A percentile compares a stretch with the other conserved stretches of the same genome.
Evolutionary conservation across 176 grass and related monocot genomes (phyloP).

Genomic region (Coix lacrymajobi): DNA sequence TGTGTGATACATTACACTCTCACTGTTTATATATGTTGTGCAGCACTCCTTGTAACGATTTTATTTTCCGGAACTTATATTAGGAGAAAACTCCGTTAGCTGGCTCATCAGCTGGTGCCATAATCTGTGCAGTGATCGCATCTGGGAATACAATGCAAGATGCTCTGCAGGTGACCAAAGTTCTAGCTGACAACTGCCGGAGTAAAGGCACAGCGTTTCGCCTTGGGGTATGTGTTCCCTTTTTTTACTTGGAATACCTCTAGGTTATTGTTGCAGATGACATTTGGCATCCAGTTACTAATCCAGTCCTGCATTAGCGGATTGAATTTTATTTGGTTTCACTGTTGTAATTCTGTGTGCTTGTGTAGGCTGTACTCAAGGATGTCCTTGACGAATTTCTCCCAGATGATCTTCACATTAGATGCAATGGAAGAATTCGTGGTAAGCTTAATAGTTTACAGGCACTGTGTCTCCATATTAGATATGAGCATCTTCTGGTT

Average conservation of each 20-base stretch:
- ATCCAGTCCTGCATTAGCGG: background rate
- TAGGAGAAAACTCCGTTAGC: conserved; percentile 94
- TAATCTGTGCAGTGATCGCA: conserved; percentile 97
- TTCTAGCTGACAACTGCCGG: conserved; percentile 77
- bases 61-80: background rate
- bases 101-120: conserved; percentile 95
- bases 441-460: conserved; percentile 37
- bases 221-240: conserved; percentile 57
- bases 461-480: background rate
- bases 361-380: conserved; percentile 76
- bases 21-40: background rate
- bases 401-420: conserved; percentile 82
- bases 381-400: conserved; percentile 74
- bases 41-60: background rate
- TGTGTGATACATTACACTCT: background rate
- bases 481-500: background rate
- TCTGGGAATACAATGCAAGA: conserved; percentile 88
- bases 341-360: conserved; percentile 13
- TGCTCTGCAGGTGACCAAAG: conserved; percentile 68
- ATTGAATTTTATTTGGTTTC: background rate
- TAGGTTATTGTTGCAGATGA: background rate
- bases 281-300: background rate
- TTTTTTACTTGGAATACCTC: background rate
- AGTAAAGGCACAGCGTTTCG: conserved; percentile 88
- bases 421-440: conserved; percentile 83